Conservation (phyloP, 2,329 filamentous ascomycete genomes). For the Alternaria gansuensis region DNA sequence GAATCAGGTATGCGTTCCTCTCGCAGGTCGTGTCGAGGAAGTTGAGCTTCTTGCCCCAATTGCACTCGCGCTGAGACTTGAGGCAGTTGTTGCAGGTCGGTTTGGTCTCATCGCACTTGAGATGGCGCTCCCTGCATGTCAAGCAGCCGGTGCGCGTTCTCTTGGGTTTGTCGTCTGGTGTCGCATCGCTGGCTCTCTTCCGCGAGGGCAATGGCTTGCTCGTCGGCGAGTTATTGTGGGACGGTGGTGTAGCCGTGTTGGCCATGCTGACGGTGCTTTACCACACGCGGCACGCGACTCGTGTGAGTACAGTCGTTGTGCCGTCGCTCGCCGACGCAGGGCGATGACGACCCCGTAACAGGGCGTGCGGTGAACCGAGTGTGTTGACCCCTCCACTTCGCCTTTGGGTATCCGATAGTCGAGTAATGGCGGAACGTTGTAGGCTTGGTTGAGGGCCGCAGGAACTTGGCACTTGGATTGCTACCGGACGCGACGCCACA, state of each 20-base stretch:
- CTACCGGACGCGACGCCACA: conserved; percentile 10
- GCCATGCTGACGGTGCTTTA: conserved; percentile 26
- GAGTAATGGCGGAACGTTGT: neutral
- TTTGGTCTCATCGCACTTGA: conserved; percentile 85
- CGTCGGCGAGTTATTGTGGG: conserved; percentile 33
- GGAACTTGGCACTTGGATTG: neutral
- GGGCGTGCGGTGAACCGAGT: conserved; percentile 17
- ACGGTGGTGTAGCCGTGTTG: conserved; percentile 35
- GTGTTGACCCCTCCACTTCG: conserved; percentile 14
- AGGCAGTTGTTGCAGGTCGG: conserved; percentile 79
- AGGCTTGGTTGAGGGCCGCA: neutral
- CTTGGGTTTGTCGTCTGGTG: conserved; percentile 70
- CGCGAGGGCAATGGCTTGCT: conserved; percentile 27
- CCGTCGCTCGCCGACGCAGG: conserved; percentile 13
- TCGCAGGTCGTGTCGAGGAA: conserved; percentile 87
- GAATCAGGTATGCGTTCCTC: conserved; percentile 64
- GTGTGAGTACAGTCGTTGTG: conserved; percentile 7
- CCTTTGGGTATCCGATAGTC: conserved; percentile 1
- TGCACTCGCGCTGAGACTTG: conserved; percentile 86
- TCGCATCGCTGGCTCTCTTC: conserved; percentile 36
- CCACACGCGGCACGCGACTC: conserved; percentile 6
- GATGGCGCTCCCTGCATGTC: conserved; percentile 86
- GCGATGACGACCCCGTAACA: conserved; percentile 16
- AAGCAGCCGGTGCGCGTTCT: conserved; percentile 89
- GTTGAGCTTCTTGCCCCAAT: conserved; percentile 85